phyloP scores from a whole-genome alignment of 2,329 filamentous ascomycete genomes.

The Hymenoscyphus scutula region DNA sequence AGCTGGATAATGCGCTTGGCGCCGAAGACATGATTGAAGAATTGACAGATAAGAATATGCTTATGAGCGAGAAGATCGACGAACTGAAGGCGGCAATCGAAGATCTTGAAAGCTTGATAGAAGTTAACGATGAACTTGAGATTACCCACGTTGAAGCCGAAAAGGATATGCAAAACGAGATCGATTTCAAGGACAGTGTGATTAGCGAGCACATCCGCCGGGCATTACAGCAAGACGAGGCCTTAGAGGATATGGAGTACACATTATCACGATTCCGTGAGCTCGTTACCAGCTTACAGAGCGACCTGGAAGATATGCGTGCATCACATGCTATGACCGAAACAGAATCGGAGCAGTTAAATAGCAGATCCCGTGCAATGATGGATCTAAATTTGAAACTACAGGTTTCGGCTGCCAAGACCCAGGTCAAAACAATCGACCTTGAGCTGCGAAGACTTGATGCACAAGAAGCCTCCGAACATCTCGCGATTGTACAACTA shows the following conservation, averaged over 20 bases:
- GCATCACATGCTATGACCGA: conserved; percentile 91
- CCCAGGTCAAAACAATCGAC: conserved; percentile 92
- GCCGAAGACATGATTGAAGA: conserved; percentile 95
- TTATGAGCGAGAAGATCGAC: conserved; percentile 77
- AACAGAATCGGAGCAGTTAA: conserved; percentile 86
- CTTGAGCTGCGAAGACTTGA: conserved; percentile 83
- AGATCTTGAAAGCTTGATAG: conserved; percentile 84
- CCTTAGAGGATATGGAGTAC: conserved; percentile 84
- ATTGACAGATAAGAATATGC: conserved; percentile 82
- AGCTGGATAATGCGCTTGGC: conserved; percentile 83
- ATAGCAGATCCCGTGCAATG: conserved; percentile 85
- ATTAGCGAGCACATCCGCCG: conserved; percentile 79
- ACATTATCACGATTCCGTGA: conserved; percentile 86
- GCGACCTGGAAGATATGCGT: conserved; percentile 85
- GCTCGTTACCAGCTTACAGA: conserved; percentile 80
- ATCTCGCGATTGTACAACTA: conserved; percentile 82
- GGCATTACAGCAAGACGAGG: conserved; percentile 72
- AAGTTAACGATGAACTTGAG: conserved; percentile 93
- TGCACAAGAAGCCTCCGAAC: conserved; percentile 83
- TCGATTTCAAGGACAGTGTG: conserved; percentile 82
- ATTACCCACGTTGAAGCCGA: conserved; percentile 90
- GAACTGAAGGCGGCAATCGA: conserved; percentile 79
- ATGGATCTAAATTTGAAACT: conserved; percentile 95
- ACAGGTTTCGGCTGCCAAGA: conserved; percentile 84
- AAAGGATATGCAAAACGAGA: conserved; percentile 89